Evolutionary conservation across 2,329 filamentous ascomycete species (phyloP), one percentile per base, ranked within the genome.

Genomic region (Scopulariopsis brevicaulis): DNA sequence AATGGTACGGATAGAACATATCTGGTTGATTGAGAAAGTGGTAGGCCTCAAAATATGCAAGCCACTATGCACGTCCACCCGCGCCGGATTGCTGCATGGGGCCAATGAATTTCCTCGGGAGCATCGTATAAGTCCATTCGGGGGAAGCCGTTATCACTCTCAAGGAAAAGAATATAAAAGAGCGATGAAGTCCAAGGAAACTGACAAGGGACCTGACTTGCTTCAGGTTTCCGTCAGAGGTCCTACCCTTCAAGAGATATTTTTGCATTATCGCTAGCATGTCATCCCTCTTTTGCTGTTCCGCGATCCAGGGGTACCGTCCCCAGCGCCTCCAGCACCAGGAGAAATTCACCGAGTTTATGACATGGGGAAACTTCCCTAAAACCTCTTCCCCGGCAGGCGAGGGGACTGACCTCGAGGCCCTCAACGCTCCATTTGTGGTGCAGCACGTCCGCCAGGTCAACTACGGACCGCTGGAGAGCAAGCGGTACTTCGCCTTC

Each of bases 401-500:
- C 15, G 60, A 51, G 1, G 55, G 53, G 8, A 50, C 28, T 14
- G 54, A 52, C 57, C 53, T 59, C 61, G 63, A 51, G 15, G 54
- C 20, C 1, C 24, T 60, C 7, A 53, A 55, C 10, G 56, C 64
- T 2, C 52, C 60, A 0, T 69, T 62, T 58, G 73, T 64, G 18
- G 62, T 78, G 2, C 74, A 77, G 63, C 62, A 77, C 3, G 73
- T 77, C 24, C 66, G 65, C 2, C 74, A 77, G 65, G 66, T 75
- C 61, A 77, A 77, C 62, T 76, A 67, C 59, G 75, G 75, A 1
- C 64, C 73, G 2, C 64, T 74, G 0, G 74, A 78, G 57, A 69
- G 65, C 54, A 77, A 70, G 60, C 62, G 73, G 34, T 78, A 77
- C 63, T 77, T 77, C 56, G 62, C 68, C 24, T 63, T 62, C 6